These are phyloP conservation scores for Dictyostelium brefeldianum DNA, from an alignment of 78 protist species.

Conservation along the genomic window DNA sequence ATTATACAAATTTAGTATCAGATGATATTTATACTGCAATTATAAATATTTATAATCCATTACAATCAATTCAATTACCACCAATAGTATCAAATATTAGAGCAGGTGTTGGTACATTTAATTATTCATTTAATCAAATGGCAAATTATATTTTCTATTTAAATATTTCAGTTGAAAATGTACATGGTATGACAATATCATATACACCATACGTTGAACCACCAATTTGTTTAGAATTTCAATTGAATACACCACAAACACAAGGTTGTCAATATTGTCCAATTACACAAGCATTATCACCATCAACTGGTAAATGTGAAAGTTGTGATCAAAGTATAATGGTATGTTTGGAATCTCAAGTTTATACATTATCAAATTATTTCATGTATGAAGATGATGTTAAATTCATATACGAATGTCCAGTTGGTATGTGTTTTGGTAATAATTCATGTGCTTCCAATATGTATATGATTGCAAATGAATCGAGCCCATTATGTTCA, in stretches of 20 bases:
- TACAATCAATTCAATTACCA: too few species aligned
- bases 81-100: background rate
- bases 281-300: background rate
- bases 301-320: background rate
- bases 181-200: too few species aligned
- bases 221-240: background rate
- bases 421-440: constrained; percentile 1
- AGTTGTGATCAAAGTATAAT: background rate
- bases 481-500: background rate
- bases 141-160: background rate
- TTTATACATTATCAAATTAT: background rate
- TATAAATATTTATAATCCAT: background rate
- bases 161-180: too few species aligned
- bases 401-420: background rate
- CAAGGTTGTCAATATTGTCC: constrained; percentile 4
- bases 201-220: background rate
- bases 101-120: background rate
- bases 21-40: background rate
- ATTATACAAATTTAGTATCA: constrained; percentile 3
- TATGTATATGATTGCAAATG: background rate
- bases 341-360: background rate
- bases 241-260: background rate
- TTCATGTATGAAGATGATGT: background rate
- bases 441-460: background rate
- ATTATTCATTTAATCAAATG: background rate